These are phyloP conservation scores for Phytophthora pseudosyringae DNA, from an alignment of 352 stramenopile species.

Conservation along the genomic window DNA sequence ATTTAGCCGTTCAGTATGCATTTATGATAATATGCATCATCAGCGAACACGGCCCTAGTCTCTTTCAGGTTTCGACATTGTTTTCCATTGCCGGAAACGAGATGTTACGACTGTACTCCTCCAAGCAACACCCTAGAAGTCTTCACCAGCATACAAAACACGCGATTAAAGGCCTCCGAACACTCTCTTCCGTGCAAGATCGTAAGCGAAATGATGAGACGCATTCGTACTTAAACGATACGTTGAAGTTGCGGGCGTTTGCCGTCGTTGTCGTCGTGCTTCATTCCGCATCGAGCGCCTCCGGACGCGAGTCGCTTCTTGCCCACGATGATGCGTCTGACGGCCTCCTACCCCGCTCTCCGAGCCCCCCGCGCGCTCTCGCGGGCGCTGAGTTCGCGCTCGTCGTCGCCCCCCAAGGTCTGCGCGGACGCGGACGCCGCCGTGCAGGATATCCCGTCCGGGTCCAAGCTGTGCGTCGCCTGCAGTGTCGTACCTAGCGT, in stretches of 20 bases:
- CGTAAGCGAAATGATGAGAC: slow-evolving; percentile 21
- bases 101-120: neutral
- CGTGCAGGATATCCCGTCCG: slow-evolving; percentile 77
- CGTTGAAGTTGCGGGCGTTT: slow-evolving; percentile 19
- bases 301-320: neutral
- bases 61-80: too few relatives aligned
- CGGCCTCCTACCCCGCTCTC: neutral
- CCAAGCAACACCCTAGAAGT: neutral
- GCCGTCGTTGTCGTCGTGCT: neutral
- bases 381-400: slow-evolving; percentile 10
- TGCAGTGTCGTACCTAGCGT: slow-evolving; percentile 19
- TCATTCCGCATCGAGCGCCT: slow-evolving; percentile 16
- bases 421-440: slow-evolving; percentile 69
- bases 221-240: neutral
- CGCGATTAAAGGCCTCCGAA: neutral
- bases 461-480: slow-evolving; percentile 67
- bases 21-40: too few relatives aligned
- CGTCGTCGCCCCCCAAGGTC: slow-evolving; percentile 65
- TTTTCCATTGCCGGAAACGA: too few relatives aligned
- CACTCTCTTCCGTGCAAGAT: neutral
- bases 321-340: slow-evolving; percentile 23
- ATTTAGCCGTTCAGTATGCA: too few relatives aligned
- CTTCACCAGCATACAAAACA: slow-evolving; percentile 2
- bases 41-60: too few relatives aligned
- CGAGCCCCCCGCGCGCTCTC: slow-evolving; percentile 7